phyloP scores from a whole-genome alignment of 768 basidiomycete genomes.

The Rhodotorula kratochvilovae region DNA sequence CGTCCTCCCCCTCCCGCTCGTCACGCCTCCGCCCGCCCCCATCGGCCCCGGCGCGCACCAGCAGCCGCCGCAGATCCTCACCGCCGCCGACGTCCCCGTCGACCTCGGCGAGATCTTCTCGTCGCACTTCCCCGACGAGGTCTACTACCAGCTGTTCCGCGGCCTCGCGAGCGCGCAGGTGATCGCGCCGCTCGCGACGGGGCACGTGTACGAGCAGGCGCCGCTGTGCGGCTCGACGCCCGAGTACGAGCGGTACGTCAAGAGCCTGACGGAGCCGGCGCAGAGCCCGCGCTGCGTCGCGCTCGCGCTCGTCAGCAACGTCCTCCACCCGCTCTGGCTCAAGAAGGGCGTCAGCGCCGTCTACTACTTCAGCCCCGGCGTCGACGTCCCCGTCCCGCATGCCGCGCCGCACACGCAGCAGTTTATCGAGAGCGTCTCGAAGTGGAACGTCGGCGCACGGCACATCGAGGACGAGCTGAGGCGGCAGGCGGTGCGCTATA shows the following conservation, averaged over 20 bases:
- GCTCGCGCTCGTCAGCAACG: slow-evolving; percentile 78
- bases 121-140: slow-evolving; percentile 85
- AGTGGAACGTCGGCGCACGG: slow-evolving; percentile 81
- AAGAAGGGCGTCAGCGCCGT: slow-evolving; percentile 60
- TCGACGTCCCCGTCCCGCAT: slow-evolving; percentile 58
- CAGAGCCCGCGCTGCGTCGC: slow-evolving; percentile 89
- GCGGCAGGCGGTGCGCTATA: slow-evolving; percentile 80
- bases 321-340: slow-evolving; percentile 73
- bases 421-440: slow-evolving; percentile 76
- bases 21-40: slow-evolving; percentile 50
- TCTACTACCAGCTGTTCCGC: slow-evolving; percentile 92
- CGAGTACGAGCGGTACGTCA: slow-evolving; percentile 89
- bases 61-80: slow-evolving; percentile 53
- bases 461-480: slow-evolving; percentile 90
- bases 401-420: slow-evolving; percentile 73
- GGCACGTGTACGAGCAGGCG: slow-evolving; percentile 74
- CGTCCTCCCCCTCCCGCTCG: slow-evolving; percentile 53
- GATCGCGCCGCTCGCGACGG: slow-evolving; percentile 88
- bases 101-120: slow-evolving; percentile 96
- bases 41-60: slow-evolving; percentile 6
- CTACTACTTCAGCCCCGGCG: slow-evolving; percentile 49
- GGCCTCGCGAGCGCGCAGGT: slow-evolving; percentile 84
- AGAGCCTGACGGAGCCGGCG: slow-evolving; percentile 89
- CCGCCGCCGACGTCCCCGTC: slow-evolving; percentile 77
- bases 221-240: slow-evolving; percentile 91